Percentiles rank a stretch among this genome's conserved stretches.
phyloP scores from a whole-genome alignment of 2,329 filamentous ascomycete species.

The Ramularia endophylla region DNA sequence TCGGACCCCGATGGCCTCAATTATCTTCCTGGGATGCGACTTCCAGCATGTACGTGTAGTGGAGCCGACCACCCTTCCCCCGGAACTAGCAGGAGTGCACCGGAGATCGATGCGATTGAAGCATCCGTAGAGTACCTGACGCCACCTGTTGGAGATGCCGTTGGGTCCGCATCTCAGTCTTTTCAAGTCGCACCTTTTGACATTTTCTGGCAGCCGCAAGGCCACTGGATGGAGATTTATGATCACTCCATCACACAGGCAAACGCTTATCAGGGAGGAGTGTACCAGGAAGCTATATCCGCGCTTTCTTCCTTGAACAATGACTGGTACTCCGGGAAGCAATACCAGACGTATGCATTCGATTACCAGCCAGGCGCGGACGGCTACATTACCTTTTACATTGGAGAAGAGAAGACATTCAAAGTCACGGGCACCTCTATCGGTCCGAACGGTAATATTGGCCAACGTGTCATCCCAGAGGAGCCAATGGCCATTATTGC shows the following conservation, averaged over 20 bases:
- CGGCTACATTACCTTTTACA: constrained; percentile 63
- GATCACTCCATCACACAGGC: constrained; percentile 51
- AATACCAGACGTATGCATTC: constrained; percentile 58
- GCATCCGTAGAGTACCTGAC: constrained; percentile 54
- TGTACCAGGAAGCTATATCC: constrained; percentile 59
- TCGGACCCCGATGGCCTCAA: constrained; percentile 61
- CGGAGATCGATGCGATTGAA: constrained; percentile 68
- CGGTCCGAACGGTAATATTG: constrained; percentile 64
- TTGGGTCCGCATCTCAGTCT: constrained; percentile 59
- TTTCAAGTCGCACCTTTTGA: constrained; percentile 65
- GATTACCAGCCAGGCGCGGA: constrained; percentile 56
- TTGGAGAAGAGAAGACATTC: constrained; percentile 60
- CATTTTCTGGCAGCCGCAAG: constrained; percentile 57
- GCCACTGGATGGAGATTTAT: constrained; percentile 60
- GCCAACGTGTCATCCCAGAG: constrained; percentile 57
- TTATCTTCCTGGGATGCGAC: constrained; percentile 62
- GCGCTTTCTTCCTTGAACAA: constrained; percentile 57
- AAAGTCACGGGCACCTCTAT: constrained; percentile 55
- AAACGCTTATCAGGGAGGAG: constrained; percentile 56
- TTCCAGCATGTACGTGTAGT: constrained; percentile 62
- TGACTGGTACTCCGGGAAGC: constrained; percentile 60
- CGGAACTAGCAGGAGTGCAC: constrained; percentile 59
- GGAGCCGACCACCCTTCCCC: constrained; percentile 60
- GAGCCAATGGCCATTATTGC: constrained; percentile 63
- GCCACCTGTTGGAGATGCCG: constrained; percentile 40